Conservation (phyloP, 2,329 filamentous ascomycete genomes). For the Pseudogymnoascus sp. region DNA sequence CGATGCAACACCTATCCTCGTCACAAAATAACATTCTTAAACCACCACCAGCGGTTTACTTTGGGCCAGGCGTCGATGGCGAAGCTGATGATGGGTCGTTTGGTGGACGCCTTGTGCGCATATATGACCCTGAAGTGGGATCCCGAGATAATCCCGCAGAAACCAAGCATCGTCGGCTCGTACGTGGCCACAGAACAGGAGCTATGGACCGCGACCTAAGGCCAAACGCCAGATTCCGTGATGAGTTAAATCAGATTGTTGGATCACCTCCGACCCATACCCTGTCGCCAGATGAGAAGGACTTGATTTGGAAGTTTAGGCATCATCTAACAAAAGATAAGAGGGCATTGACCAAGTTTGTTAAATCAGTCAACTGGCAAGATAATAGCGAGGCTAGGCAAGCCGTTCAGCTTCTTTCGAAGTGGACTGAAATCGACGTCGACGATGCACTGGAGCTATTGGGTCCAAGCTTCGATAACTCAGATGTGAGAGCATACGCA, state of each 20-base stretch:
- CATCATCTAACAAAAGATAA: constrained; percentile 93
- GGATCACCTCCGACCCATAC: constrained; percentile 87
- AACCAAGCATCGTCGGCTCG: constrained; percentile 84
- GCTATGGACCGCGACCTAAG: constrained; percentile 91
- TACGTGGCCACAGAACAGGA: constrained; percentile 84
- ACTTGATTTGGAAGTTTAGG: constrained; percentile 94
- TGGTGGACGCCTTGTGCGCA: constrained; percentile 62
- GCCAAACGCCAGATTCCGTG: constrained; percentile 89
- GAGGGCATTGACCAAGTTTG: constrained; percentile 86
- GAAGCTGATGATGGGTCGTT: constrained; percentile 41
- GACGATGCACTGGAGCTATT: constrained; percentile 93
- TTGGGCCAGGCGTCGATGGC: constrained; percentile 80
- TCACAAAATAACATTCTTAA: constrained; percentile 62
- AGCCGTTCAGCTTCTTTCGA: constrained; percentile 79
- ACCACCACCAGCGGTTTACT: constrained; percentile 78
- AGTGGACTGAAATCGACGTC: constrained; percentile 95
- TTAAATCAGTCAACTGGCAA: constrained; percentile 94
- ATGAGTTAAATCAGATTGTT: constrained; percentile 86
- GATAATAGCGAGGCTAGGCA: constrained; percentile 79
- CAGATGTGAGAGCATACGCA: constrained; percentile 82
- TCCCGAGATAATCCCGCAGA: constrained; percentile 88
- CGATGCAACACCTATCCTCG: constrained; percentile 55
- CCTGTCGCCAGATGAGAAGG: constrained; percentile 83
- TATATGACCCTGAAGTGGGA: constrained; percentile 91
- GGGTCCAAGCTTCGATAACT: constrained; percentile 84